Evolutionary conservation across 805 yeast species (phyloP).

Genomic region (Lipomyces yamanashiensis): DNA sequence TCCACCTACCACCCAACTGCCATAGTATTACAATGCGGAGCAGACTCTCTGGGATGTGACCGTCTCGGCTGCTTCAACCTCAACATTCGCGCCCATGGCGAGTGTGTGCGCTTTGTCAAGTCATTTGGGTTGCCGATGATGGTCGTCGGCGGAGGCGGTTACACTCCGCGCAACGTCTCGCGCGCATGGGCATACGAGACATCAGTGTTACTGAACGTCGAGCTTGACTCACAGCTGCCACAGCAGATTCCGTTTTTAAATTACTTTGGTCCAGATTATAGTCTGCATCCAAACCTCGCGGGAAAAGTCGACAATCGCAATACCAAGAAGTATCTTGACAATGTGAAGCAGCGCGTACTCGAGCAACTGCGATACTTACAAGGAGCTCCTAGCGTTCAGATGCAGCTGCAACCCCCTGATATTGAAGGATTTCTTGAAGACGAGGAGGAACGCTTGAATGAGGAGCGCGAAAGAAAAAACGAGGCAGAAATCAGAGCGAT

Average conservation of each 20-base stretch:
- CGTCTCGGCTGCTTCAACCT: conserved; percentile 94
- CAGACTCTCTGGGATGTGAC: conserved; percentile 95
- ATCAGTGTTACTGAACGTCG: conserved; percentile 79
- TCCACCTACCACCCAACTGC: conserved; percentile 90
- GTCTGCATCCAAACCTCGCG: conserved; percentile 82
- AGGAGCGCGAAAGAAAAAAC: conserved; percentile 40
- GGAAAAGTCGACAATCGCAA: conserved; percentile 85
- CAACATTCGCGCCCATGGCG: conserved; percentile 94
- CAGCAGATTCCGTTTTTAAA: conserved; percentile 73
- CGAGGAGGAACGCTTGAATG: conserved; percentile 46
- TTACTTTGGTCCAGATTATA: conserved; percentile 88
- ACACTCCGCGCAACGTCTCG: conserved; percentile 95
- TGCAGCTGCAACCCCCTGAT: conserved; percentile 86
- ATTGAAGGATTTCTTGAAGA: conserved; percentile 48
- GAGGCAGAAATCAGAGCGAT: conserved; percentile 26
- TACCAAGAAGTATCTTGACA: conserved; percentile 78
- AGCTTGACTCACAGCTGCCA: conserved; percentile 77
- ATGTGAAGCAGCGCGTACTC: conserved; percentile 70
- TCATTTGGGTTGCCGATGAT: conserved; percentile 85
- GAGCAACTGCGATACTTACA: conserved; percentile 81
- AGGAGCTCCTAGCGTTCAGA: conserved; percentile 93
- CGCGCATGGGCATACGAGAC: conserved; percentile 95
- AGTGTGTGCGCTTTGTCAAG: conserved; percentile 87
- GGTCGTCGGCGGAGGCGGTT: conserved; percentile 98
- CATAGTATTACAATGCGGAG: conserved; percentile 97